These are phyloP conservation scores for Cladobotryum protrusum DNA, from an alignment of 2,329 filamentous ascomycete species.

Conservation along the genomic window DNA sequence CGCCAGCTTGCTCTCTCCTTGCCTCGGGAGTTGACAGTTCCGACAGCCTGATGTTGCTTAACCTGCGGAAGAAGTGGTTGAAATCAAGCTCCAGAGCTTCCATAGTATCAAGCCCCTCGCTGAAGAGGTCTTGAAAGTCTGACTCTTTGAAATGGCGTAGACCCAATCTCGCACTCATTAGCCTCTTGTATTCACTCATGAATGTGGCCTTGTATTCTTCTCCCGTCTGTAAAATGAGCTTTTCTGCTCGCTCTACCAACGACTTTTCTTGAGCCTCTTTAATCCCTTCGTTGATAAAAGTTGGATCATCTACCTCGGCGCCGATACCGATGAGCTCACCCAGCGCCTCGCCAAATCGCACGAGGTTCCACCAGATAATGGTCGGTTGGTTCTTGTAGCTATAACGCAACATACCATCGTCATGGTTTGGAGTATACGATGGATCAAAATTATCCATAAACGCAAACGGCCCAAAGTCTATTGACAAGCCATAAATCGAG, in stretches of 20 bases:
- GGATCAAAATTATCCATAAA: constrained; percentile 98
- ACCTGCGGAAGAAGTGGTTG: constrained; percentile 82
- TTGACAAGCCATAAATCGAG: constrained; percentile 77
- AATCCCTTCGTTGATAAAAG: constrained; percentile 69
- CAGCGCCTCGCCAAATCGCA: constrained; percentile 80
- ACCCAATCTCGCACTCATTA: constrained; percentile 77
- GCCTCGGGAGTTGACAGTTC: constrained; percentile 60
- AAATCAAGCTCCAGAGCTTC: constrained; percentile 84
- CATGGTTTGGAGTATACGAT: constrained; percentile 91
- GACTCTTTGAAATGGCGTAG: constrained; percentile 60
- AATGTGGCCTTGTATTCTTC: constrained; percentile 89
- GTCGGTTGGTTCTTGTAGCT: constrained; percentile 90
- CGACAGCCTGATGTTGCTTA: constrained; percentile 57
- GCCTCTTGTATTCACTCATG: constrained; percentile 76
- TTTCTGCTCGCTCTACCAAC: constrained; percentile 76
- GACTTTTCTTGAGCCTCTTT: constrained; percentile 53
- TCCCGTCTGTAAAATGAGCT: constrained; percentile 69
- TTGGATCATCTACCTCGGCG: constrained; percentile 59
- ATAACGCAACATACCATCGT: constrained; percentile 82
- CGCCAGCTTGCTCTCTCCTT: constrained; percentile 54
- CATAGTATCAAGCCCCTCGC: constrained; percentile 73
- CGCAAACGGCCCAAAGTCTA: constrained; percentile 95
- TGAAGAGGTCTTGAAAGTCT: constrained; percentile 78
- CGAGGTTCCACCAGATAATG: constrained; percentile 98
- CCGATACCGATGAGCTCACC: constrained; percentile 84